These are phyloP conservation scores for Microbotryum scabiosae DNA, from an alignment of 1,284 basidiomycete genomes.

Conservation along the genomic window DNA sequence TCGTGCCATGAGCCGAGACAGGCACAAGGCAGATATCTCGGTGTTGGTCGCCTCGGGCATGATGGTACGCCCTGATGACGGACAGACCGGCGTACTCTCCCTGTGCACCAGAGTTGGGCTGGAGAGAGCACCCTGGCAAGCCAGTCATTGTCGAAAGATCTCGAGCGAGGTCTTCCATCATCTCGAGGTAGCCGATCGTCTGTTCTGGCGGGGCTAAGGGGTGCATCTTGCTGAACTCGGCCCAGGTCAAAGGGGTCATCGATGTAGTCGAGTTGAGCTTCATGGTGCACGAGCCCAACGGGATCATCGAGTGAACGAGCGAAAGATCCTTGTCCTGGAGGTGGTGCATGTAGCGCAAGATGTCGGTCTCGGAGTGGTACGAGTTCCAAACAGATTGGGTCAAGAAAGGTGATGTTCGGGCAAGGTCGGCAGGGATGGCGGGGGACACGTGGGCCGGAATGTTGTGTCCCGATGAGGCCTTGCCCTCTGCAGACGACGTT, in stretches of 20 bases:
- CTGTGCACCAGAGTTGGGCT: conserved; percentile 94
- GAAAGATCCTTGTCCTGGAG: conserved; percentile 91
- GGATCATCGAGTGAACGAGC: conserved; percentile 93
- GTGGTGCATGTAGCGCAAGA: conserved; percentile 81
- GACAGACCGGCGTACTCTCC: conserved; percentile 92
- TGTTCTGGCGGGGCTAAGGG: conserved; percentile 88
- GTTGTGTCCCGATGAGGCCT: conserved; percentile 32
- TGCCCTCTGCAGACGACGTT: conserved; percentile 11
- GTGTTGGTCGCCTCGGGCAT: conserved; percentile 73
- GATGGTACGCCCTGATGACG: conserved; percentile 89
- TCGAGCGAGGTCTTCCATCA: conserved; percentile 82
- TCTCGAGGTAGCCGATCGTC: conserved; percentile 72
- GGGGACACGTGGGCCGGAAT: conserved; percentile 31
- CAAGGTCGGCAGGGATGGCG: conserved; percentile 52
- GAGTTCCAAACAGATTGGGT: conserved; percentile 78
- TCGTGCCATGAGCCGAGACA: conserved; percentile 90
- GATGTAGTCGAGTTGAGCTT: conserved; percentile 91
- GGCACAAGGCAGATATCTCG: conserved; percentile 92
- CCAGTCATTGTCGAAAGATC: conserved; percentile 93
- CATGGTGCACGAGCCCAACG: conserved; percentile 63
- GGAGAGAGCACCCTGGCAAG: conserved; percentile 86
- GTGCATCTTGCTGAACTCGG: conserved; percentile 80
- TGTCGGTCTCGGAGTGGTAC: conserved; percentile 95
- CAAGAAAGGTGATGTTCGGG: conserved; percentile 67
- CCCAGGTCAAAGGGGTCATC: conserved; percentile 92